Evolutionary conservation across 2,329 filamentous ascomycete species (phyloP).

Genomic region (Ustilaginoidea virens): DNA sequence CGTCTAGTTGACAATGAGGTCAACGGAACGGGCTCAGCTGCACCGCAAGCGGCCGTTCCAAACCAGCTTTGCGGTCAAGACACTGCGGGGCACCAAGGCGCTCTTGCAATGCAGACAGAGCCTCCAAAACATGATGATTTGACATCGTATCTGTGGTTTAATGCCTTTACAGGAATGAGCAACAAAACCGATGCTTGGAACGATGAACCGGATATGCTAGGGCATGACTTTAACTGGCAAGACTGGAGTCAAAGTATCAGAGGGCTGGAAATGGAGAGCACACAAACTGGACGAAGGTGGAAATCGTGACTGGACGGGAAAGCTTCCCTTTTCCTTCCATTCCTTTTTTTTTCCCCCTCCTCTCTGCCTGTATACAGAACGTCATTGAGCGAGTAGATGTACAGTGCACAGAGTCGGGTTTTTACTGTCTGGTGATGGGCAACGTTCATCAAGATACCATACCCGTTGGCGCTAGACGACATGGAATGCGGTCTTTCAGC

Average conservation of each 20-base stretch:
- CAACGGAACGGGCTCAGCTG: not conserved
- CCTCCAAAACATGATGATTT: slow-evolving; percentile 17
- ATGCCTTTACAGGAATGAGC: slow-evolving; percentile 15
- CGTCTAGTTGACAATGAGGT: not conserved
- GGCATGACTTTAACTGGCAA: slow-evolving; percentile 32
- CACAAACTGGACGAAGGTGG: slow-evolving; percentile 10
- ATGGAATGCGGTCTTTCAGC: too few relatives aligned
- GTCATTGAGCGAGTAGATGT: too few relatives aligned
- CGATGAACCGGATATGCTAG: slow-evolving; percentile 24
- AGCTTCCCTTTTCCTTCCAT: not conserved
- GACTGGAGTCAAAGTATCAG: slow-evolving; percentile 29
- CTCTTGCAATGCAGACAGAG: slow-evolving; percentile 10
- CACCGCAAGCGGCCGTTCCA: not conserved
- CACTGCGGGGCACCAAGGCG: slow-evolving; percentile 8
- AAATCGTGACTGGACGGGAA: slow-evolving; percentile 3
- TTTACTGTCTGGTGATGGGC: too few relatives aligned
- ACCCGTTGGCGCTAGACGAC: too few relatives aligned
- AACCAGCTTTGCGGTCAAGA: slow-evolving; percentile 4
- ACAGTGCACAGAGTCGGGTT: too few relatives aligned
- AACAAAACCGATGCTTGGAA: slow-evolving; percentile 12
- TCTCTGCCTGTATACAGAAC: too few relatives aligned
- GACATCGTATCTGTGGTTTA: slow-evolving; percentile 27
- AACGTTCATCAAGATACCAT: too few relatives aligned
- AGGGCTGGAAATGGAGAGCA: slow-evolving; percentile 20
- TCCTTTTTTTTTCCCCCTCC: not conserved